phyloP scores from a whole-genome alignment of 306 rosid species.

The Castanea sativa region DNA sequence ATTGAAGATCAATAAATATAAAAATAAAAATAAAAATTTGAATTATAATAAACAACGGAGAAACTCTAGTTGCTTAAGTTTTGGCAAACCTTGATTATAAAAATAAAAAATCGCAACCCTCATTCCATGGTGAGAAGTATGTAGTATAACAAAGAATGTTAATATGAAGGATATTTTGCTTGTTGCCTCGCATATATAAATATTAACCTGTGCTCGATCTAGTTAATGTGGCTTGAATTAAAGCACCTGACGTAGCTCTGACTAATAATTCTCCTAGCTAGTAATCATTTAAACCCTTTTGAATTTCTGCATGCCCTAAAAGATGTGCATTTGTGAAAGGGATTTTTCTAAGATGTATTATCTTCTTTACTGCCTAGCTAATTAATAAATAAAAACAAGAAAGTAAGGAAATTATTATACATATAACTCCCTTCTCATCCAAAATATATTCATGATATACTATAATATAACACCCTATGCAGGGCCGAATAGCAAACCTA shows the following conservation, averaged over 20 bases:
- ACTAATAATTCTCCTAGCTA: not conserved
- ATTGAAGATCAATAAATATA: no score
- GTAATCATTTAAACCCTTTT: not conserved
- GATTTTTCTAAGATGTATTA: no score
- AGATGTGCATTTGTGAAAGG: not conserved
- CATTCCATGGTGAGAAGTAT: not conserved
- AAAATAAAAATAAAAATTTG: no score
- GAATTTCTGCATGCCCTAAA: not conserved
- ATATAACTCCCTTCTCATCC: no score
- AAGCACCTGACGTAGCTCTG: not conserved
- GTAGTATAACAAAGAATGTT: not conserved
- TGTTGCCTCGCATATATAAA: not conserved
- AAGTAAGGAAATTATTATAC: constrained; percentile 1
- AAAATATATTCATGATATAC: no score
- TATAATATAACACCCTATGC: no score
- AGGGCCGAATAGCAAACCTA: no score
- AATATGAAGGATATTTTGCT: not conserved
- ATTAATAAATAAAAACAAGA: not conserved
- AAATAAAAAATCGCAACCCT: not conserved
- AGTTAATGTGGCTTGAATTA: not conserved
- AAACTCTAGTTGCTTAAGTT: not conserved
- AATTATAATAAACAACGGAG: no score
- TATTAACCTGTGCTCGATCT: not conserved
- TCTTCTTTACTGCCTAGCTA: not conserved
- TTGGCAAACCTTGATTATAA: no score